phyloP scores from a whole-genome alignment of 441 rosid genomes.

The Corymbia calophylla region DNA sequence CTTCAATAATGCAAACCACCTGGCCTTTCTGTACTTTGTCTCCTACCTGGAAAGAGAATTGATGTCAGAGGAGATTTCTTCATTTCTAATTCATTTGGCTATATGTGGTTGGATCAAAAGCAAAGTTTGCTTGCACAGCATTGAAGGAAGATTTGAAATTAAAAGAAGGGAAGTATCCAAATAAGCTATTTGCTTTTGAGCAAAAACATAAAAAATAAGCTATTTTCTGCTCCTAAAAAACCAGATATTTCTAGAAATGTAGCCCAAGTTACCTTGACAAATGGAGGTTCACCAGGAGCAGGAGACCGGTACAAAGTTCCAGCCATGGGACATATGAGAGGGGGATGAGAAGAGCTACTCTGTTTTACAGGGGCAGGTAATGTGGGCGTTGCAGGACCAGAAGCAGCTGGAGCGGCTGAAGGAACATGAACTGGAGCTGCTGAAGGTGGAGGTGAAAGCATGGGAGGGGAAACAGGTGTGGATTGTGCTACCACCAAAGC shows the following conservation, averaged over 20 bases:
- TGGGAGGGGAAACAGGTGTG: conserved; percentile 26
- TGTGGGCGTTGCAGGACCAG: conserved; percentile 20
- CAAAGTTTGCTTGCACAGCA: not conserved
- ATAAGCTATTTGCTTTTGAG: not conserved
- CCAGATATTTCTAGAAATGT: not conserved
- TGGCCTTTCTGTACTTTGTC: conserved; percentile 97
- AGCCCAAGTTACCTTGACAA: conserved; percentile 55
- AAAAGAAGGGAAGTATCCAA: not conserved
- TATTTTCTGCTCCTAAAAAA: not conserved
- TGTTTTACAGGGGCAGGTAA: conserved; percentile 37
- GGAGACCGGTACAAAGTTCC: conserved; percentile 89
- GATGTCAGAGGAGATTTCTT: not conserved
- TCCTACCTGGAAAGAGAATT: conserved; percentile 56
- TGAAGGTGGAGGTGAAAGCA: conserved; percentile 33
- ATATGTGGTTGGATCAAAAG: not conserved
- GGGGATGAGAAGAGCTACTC: conserved; percentile 44
- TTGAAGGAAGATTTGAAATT: not conserved
- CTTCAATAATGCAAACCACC: conserved; percentile 88
- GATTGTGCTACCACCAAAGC: conserved; percentile 39
- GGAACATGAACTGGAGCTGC: conserved; percentile 25
- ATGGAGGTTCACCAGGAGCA: conserved; percentile 86
- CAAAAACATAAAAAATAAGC: not conserved
- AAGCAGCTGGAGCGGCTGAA: conserved; percentile 22
- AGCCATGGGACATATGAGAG: conserved; percentile 89
- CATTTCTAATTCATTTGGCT: not conserved